Evolutionary conservation across 768 basidiomycete species (phyloP).

Genomic region (Panellus pusillus): DNA sequence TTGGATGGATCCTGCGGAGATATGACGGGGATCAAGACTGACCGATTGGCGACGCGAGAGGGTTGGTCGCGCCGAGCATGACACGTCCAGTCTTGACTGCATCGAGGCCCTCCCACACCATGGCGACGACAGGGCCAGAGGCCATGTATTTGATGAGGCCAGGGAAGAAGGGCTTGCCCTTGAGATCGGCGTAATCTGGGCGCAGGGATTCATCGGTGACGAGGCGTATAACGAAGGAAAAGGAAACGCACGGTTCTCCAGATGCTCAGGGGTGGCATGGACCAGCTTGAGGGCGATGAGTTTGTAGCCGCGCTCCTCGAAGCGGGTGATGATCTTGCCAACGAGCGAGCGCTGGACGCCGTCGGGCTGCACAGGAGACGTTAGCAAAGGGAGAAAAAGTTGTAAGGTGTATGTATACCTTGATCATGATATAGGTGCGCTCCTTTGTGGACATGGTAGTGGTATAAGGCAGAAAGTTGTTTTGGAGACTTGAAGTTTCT

Average conservation of each 20-base stretch:
- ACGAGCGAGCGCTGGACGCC: constrained; percentile 96
- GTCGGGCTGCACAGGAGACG: constrained; percentile 68
- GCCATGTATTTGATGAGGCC: constrained; percentile 96
- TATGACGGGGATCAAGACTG: constrained; percentile 25
- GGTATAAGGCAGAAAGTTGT: constrained; percentile 25
- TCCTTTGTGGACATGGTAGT: constrained; percentile 68
- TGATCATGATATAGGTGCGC: constrained; percentile 99
- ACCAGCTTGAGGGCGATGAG: constrained; percentile 92
- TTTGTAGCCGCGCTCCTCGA: constrained; percentile 99
- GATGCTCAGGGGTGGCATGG: constrained; percentile 75
- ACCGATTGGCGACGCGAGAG: constrained; percentile 86
- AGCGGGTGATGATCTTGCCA: constrained; percentile 93
- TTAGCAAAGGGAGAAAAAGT: neutral
- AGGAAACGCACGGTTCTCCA: constrained; percentile 74
- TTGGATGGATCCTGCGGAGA: neutral
- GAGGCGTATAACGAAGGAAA: constrained; percentile 4
- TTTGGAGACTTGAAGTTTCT: constrained; percentile 13
- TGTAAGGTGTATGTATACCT: constrained; percentile 54
- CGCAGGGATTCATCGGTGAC: constrained; percentile 17
- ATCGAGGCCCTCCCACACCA: constrained; percentile 94
- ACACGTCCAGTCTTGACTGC: constrained; percentile 93
- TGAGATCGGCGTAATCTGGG: constrained; percentile 94
- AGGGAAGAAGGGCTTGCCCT: constrained; percentile 93
- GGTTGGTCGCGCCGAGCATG: constrained; percentile 98
- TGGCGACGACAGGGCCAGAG: constrained; percentile 91